These are phyloP conservation scores for Exophiala spinifera DNA, from an alignment of 2,329 filamentous ascomycete species.

Conservation along the genomic window DNA sequence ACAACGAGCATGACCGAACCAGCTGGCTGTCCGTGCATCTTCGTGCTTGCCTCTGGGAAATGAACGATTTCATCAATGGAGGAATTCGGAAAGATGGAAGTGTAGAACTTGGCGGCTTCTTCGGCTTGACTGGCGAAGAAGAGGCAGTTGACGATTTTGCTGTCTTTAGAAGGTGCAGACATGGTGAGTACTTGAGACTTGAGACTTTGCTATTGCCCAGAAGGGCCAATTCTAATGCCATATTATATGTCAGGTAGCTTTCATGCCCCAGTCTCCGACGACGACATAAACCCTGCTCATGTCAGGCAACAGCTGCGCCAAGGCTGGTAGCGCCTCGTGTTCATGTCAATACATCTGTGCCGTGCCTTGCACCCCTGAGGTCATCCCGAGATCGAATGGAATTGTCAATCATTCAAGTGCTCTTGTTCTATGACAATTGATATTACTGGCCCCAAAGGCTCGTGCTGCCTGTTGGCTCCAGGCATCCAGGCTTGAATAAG, in stretches of 20 bases:
- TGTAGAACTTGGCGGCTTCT: conserved; percentile 30
- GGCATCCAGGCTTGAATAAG: too few relatives aligned
- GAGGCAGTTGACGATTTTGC: conserved; percentile 28
- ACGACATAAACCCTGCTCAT: not conserved
- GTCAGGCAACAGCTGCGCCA: conserved; percentile 21
- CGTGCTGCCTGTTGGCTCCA: not conserved
- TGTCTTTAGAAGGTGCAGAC: not conserved
- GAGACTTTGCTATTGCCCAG: not conserved
- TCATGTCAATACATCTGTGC: not conserved
- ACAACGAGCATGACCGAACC: conserved; percentile 30
- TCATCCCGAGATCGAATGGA: too few relatives aligned
- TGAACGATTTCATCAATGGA: conserved; percentile 29
- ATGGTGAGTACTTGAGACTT: conserved; percentile 1
- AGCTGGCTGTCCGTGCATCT: conserved; percentile 34
- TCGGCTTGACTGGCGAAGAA: conserved; percentile 30
- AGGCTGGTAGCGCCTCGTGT: not conserved
- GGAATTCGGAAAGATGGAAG: conserved; percentile 28
- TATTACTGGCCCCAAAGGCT: not conserved
- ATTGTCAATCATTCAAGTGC: too few relatives aligned
- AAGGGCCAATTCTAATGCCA: not conserved
- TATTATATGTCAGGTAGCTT: not conserved
- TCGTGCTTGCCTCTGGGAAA: conserved; percentile 33
- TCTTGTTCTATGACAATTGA: too few relatives aligned
- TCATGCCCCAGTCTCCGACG: not conserved
- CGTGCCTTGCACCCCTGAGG: not conserved